Conservation (phyloP, 495 filamentous ascomycete species). For the Glonium stellatum region DNA sequence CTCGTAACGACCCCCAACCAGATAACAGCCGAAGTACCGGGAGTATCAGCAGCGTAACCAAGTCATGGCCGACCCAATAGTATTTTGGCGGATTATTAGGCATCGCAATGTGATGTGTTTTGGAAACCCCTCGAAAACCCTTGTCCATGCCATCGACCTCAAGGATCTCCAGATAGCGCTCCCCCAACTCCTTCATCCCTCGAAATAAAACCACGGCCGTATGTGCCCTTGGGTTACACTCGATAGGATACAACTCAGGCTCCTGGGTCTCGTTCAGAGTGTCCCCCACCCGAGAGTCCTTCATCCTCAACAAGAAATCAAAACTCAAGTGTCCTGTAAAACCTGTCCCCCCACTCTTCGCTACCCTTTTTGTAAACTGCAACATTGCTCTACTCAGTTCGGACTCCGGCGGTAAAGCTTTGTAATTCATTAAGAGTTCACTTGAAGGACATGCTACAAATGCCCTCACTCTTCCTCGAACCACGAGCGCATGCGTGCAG, state of each 20-base stretch:
- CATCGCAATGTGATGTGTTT: constrained; percentile 10
- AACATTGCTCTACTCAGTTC: no score
- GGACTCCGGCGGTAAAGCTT: no score
- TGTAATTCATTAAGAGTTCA: no score
- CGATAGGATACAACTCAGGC: not conserved
- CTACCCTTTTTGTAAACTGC: constrained; percentile 56
- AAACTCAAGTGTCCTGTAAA: constrained; percentile 67
- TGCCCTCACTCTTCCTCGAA: no score
- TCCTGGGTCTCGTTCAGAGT: not conserved
- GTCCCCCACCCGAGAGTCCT: constrained; percentile 50
- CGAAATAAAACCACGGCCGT: constrained; percentile 52
- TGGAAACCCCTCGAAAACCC: not conserved
- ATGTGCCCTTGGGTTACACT: constrained; percentile 45
- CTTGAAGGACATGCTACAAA: no score
- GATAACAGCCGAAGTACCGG: constrained; percentile 37
- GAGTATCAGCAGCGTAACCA: constrained; percentile 44
- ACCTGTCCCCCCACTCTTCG: constrained; percentile 38
- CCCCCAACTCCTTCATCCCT: constrained; percentile 24
- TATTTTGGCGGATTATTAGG: constrained; percentile 34
- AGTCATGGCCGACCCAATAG: constrained; percentile 56
- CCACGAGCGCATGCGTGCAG: no score
- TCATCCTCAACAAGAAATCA: constrained; percentile 57
- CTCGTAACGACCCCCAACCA: constrained; percentile 9
- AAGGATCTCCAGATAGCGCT: constrained; percentile 21
- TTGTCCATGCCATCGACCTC: constrained; percentile 9